These are phyloP conservation scores for Calonectria multiphialidica DNA, from an alignment of 2,329 filamentous ascomycete species.

Conservation along the genomic window DNA sequence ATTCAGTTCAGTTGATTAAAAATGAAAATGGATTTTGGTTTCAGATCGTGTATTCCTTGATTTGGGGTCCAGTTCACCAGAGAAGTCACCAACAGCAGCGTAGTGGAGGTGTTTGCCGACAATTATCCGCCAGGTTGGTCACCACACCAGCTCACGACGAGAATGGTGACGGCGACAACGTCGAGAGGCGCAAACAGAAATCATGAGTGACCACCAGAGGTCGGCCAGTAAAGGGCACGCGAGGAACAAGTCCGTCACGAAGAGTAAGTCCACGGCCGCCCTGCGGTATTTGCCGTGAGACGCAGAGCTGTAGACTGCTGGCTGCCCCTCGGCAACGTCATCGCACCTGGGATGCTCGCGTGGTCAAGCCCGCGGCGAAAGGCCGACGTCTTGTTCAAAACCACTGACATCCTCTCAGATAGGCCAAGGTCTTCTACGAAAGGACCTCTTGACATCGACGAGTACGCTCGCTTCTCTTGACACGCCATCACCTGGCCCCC, in stretches of 20 bases:
- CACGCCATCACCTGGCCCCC: neutral
- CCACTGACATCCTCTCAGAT: conserved; percentile 53
- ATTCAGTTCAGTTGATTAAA: neutral
- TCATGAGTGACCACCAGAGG: conserved; percentile 47
- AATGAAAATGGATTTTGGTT: no score
- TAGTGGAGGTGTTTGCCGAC: conserved; percentile 25
- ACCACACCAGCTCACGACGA: conserved; percentile 19
- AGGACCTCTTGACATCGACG: conserved; percentile 81
- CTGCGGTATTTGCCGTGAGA: neutral
- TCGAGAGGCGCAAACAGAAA: conserved; percentile 20
- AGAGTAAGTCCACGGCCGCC: conserved; percentile 44
- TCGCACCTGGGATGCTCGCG: conserved; percentile 10
- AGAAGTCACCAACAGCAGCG: neutral
- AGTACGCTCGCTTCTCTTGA: conserved; percentile 65
- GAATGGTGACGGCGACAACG: conserved; percentile 22
- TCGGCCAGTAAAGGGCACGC: conserved; percentile 48
- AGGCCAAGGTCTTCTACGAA: conserved; percentile 78
- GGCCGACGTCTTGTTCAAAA: neutral
- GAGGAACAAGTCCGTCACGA: conserved; percentile 53
- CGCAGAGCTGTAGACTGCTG: neutral
- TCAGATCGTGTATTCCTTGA: neutral
- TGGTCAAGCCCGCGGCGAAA: neutral
- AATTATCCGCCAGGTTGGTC: conserved; percentile 38
- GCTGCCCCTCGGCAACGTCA: conserved; percentile 16
- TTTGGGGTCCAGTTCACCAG: no score